Base-by-base conservation (phyloP, 495 filamentous ascomycete genomes). In the Hypoxylon fragiforme region DNA sequence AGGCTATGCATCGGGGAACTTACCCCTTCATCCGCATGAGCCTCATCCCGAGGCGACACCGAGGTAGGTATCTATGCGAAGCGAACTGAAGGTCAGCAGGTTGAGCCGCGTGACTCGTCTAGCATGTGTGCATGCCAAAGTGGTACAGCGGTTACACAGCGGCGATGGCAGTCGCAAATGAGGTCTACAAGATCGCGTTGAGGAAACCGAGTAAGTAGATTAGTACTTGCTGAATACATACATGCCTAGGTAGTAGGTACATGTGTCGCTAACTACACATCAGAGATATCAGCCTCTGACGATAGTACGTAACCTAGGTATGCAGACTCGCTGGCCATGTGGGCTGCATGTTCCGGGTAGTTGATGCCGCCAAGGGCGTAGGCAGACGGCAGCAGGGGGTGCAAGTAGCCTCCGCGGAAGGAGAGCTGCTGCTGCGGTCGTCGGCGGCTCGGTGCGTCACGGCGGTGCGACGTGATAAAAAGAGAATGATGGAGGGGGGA, bases 391-490 rank as follows among this genome's bases (percentile, higher is more conserved):
- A 28, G 24, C 4, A 28, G 24, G 42, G 46, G 15, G 36, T 32
- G 57, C 35, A 55, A 30, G 51, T 38, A 62, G 58, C 58, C 58
- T 56, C 14, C 16, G 47, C 46, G 40, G 42, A 44, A 30, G 58
- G 51, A 15, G 40, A 42, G 41, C 40, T 24, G 21, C 57, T 34
- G 19, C 11, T 14, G 58, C 24, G 24, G 9, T 28, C 24, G 24
- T 4, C 48, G 51, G 52, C 58, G 58, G 58, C 43, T 56, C 52
- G 47, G 52, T 57, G 47, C 51, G 42, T 35, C 30, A 30, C 37
- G 11, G 32, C 9, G 18, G 36, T 55, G 46, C 26, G 34, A 56
- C 42, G 13, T 15, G 13, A 37, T n/a, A n/a, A n/a, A n/a, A n/a
- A n/a, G n/a, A n/a, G n/a, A n/a, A n/a, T n/a, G n/a, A n/a, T n/a